Conservation (phyloP, 1,284 basidiomycete species). For the Heterobasidion irregulare region DNA sequence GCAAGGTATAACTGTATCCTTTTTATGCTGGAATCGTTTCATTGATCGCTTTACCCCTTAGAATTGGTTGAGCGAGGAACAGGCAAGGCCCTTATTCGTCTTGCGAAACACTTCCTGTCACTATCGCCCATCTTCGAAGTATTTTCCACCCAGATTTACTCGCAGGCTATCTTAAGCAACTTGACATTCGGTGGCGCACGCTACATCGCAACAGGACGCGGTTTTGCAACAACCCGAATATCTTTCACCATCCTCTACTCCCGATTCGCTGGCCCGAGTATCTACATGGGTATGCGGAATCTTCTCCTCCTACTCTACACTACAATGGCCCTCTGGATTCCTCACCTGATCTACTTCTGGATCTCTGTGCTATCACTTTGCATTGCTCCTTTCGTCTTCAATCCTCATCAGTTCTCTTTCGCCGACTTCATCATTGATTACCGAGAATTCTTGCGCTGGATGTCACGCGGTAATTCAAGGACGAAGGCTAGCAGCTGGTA, state of each 20-base stretch:
- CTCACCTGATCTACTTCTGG: conserved; percentile 97
- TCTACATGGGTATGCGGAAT: conserved; percentile 95
- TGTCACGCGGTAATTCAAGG: conserved; percentile 93
- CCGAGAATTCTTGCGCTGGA: conserved; percentile 94
- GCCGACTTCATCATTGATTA: conserved; percentile 97
- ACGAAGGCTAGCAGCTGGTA: conserved; percentile 97
- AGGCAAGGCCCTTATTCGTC: conserved; percentile 86
- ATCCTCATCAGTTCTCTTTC: conserved; percentile 95
- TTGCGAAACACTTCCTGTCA: conserved; percentile 92
- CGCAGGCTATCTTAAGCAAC: conserved; percentile 91
- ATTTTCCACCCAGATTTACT: conserved; percentile 96
- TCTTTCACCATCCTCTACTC: conserved; percentile 95
- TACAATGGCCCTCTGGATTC: conserved; percentile 87
- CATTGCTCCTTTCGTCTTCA: conserved; percentile 94
- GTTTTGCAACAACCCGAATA: conserved; percentile 92
- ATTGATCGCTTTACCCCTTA: conserved; percentile 19
- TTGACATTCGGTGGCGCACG: conserved; percentile 93
- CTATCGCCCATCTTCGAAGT: conserved; percentile 95
- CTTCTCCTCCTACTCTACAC: conserved; percentile 83
- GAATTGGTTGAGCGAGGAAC: conserved; percentile 93
- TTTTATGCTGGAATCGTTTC: not conserved
- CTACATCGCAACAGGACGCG: conserved; percentile 95
- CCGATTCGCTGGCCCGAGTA: conserved; percentile 95
- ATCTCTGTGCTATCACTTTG: conserved; percentile 85
- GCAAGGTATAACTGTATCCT: conserved; percentile 56